Conservation (phyloP, 164 flowering plant species). For the Magnolia changhungtana region DNA sequence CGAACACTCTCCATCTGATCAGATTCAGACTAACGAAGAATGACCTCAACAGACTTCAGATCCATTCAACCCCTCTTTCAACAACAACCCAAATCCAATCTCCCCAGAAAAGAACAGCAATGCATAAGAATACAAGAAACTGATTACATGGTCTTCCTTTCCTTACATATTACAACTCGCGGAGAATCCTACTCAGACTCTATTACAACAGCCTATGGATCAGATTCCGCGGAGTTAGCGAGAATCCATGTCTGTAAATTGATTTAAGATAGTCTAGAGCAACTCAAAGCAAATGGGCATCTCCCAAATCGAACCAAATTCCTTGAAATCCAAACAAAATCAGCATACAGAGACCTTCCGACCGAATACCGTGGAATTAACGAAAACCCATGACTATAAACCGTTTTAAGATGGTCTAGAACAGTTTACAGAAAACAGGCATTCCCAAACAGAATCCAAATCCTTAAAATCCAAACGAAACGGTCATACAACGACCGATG, state of each 20-base stretch:
- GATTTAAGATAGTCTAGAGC: constrained; percentile 13
- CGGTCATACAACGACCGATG: neutral
- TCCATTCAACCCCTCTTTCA: constrained; percentile 29
- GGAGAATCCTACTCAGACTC: neutral
- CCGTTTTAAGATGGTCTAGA: neutral
- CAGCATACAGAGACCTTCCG: neutral
- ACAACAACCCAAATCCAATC: constrained; percentile 9
- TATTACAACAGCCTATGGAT: neutral
- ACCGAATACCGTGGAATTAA: neutral
- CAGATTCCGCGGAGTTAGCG: constrained; percentile 30
- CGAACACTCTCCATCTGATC: constrained; percentile 29
- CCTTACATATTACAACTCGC: constrained; percentile 1
- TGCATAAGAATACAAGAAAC: constrained; percentile 11
- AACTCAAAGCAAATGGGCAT: constrained; percentile 34
- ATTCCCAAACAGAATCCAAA: no score
- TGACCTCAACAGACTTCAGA: constrained; percentile 25
- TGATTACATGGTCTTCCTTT: constrained; percentile 34
- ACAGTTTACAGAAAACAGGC: neutral
- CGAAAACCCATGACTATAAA: neutral
- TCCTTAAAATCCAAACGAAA: neutral
- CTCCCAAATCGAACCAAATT: neutral
- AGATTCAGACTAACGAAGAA: constrained; percentile 29
- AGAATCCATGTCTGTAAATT: constrained; percentile 34
- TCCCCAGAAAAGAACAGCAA: constrained; percentile 9
- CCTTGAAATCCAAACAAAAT: neutral